Evolutionary conservation across 2,329 filamentous ascomycete species (phyloP).

Genomic region (Aureobasidium pullulans): DNA sequence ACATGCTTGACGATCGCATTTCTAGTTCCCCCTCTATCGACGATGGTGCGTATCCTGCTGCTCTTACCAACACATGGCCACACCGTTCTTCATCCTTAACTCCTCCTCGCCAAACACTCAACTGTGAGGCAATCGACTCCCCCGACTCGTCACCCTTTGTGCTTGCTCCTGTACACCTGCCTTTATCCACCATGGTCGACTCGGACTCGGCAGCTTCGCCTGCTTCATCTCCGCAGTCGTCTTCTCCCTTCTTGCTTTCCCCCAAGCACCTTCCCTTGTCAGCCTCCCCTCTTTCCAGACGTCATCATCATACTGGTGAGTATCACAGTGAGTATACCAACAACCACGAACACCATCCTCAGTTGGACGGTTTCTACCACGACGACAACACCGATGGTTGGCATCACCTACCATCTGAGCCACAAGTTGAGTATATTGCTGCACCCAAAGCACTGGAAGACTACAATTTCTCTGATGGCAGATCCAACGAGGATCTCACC

Average conservation of each 20-base stretch:
- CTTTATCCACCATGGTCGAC: slow-evolving; percentile 14
- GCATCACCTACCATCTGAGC: neutral
- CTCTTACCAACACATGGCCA: slow-evolving; percentile 28
- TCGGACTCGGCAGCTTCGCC: slow-evolving; percentile 4
- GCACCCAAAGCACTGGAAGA: neutral
- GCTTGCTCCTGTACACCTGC: slow-evolving; percentile 27
- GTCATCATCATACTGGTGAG: slow-evolving; percentile 34
- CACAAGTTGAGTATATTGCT: neutral
- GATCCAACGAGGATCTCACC: neutral
- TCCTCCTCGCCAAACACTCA: slow-evolving; percentile 27
- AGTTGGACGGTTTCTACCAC: neutral
- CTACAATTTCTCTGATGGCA: neutral
- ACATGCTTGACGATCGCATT: slow-evolving; percentile 90
- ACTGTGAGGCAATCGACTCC: slow-evolving; percentile 25
- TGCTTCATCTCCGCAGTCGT: slow-evolving; percentile 24
- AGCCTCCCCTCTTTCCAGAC: neutral
- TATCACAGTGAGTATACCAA: slow-evolving; percentile 27
- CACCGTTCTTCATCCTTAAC: slow-evolving; percentile 36
- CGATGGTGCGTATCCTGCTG: slow-evolving; percentile 75
- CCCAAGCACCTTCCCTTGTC: slow-evolving; percentile 32
- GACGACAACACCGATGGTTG: neutral
- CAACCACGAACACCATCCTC: slow-evolving; percentile 15
- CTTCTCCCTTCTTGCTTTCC: slow-evolving; percentile 33
- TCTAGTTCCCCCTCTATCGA: slow-evolving; percentile 98
- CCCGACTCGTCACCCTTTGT: slow-evolving; percentile 37